Percentiles rank a stretch among this genome's conserved stretches.
These are phyloP conservation scores for Mollisiaceae sp. DNA, from an alignment of 2,329 filamentous ascomycete genomes.

Conservation along the genomic window DNA sequence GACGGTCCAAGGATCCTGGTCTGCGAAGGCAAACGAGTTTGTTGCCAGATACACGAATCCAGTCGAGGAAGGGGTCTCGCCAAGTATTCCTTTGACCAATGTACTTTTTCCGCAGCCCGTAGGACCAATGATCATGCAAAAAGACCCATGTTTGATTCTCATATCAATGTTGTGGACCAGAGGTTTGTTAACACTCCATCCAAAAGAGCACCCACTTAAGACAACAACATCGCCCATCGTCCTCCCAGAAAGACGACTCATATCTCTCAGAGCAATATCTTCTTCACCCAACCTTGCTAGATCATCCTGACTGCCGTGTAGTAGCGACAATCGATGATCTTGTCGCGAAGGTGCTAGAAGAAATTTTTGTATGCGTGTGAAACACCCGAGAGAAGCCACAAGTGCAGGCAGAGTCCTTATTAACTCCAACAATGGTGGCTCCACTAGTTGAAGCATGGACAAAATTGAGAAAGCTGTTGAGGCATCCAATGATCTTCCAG, in stretches of 20 bases:
- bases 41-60: background rate
- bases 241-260: no score
- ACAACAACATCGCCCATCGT: background rate
- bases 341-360: conserved; percentile 1
- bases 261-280: background rate
- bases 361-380: background rate
- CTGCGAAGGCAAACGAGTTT: background rate
- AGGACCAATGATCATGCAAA: background rate
- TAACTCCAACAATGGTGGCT: background rate
- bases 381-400: background rate
- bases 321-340: background rate
- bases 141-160: background rate
- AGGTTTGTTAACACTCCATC: background rate
- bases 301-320: no score
- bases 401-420: background rate
- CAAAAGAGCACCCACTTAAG: background rate
- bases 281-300: background rate
- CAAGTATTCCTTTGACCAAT: background rate
- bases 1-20: background rate
- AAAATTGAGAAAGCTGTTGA: background rate
- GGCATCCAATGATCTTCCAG: background rate
- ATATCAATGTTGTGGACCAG: background rate
- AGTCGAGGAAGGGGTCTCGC: background rate
- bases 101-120: background rate
- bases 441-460: background rate